Base-by-base conservation (phyloP, 192 early-diverging fungal genomes). In the Spizellomyces punctatus region DNA sequence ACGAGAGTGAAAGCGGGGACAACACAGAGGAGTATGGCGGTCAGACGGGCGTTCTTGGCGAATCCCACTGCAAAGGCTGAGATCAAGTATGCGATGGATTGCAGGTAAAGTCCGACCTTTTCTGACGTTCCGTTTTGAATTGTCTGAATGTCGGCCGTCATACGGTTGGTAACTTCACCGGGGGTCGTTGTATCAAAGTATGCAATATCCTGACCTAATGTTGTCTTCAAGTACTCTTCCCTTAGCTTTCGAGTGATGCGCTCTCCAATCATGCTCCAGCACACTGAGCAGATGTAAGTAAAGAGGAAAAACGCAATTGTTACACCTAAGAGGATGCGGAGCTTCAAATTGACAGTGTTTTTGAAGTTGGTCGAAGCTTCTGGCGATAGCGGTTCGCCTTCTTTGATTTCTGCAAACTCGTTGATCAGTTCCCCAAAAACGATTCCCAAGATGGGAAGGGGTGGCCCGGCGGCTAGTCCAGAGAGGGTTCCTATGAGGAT, bases 21-120 rank as follows among this genome's bases (percentile, higher is more conserved):
- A 62, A 95, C 64, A 52, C 91, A 59, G 10, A 91, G 75, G 52
- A 95, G 80, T 6, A 94, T 89, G 65, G 91, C 78, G 36, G 91
- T 83, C 64, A 94, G 78, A 64, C 75, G 81, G 89, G 90, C 91
- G 4, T 87, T 89, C 75, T 85, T 71, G 66, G 67, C 49, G 50
- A 55, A 76, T 16, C 41, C 45, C 12, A 58, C 46, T 5, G 54
- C 44, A 46, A 69, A 68, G 12, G 62, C 69, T 10, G 42, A n/a
- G 44, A 71, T 10, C 44, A 74, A 76, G 27, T 46, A 60, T 10
- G 58, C 10, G 10, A 74, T 8, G 27, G 58, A 62, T 44, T 74
- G 70, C 10, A 74, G 9, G 41, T n/a, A 36, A n/a, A 52, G 10
- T 36, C 74, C 70, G 57, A 76, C 60, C 54, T 77, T 77, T 22